Evolutionary conservation across 345 rosid species (phyloP).

Genomic region (Eucalyptus erythrocorys): DNA sequence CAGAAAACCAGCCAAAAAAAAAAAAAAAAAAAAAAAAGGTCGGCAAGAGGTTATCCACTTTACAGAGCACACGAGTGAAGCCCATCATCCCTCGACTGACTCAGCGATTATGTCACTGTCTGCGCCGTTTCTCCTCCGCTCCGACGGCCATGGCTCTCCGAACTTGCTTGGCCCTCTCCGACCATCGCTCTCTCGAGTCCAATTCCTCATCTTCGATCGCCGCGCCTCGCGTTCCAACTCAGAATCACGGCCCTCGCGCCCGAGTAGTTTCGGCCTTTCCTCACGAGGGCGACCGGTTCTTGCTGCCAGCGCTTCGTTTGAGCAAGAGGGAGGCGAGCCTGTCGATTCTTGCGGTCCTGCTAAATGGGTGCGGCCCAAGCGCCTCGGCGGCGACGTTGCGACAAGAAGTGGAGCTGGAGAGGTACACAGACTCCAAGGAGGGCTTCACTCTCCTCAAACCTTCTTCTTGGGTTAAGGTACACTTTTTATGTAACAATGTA

Average conservation of each 20-base stretch:
- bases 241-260: background rate
- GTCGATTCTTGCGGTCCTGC: conserved; percentile 30
- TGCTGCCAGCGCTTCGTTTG: background rate
- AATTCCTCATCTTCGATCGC: background rate
- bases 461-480: conserved; percentile 66
- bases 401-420: conserved; percentile 33
- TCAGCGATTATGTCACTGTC: background rate
- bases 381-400: conserved; percentile 1
- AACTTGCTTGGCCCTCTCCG: background rate
- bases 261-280: background rate
- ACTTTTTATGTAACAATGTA: background rate
- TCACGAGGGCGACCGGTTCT: background rate
- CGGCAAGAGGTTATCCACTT: background rate
- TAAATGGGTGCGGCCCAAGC: conserved; percentile 23
- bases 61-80: background rate
- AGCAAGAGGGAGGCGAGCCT: conserved; percentile 45
- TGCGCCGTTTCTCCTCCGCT: background rate
- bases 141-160: background rate
- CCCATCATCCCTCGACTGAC: background rate
- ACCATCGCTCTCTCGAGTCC: background rate
- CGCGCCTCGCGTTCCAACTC: background rate
- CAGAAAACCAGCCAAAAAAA: background rate
- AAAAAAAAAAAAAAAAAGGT: background rate
- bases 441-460: conserved; percentile 80
- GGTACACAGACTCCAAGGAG: conserved; percentile 51